Evolutionary conservation across 345 rosid genomes (phyloP), one percentile per base, ranked within the genome.

Genomic region (Camelina neglecta): DNA sequence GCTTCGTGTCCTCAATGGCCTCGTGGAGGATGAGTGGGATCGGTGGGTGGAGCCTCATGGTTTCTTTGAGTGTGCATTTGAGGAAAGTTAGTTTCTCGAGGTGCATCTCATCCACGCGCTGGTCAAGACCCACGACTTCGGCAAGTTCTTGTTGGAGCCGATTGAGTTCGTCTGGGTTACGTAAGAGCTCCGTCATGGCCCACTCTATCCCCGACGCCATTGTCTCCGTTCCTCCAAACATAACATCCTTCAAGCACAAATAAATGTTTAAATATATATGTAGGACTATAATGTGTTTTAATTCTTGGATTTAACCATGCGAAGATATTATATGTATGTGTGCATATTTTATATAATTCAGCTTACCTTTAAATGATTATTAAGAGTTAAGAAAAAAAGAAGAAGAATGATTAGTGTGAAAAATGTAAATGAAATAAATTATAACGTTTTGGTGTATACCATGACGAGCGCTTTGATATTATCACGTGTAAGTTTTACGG

Each of bases 221-320:
- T 4, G 98, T 93, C 75, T 91, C 97, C 0, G 98, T 93, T 69
- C 97, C 98, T 50, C 98, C 97, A 65, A 93, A 93, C 98, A 93
- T 93, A 53, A 91, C 97, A 65, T 93, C 98, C 98, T 74, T 60
- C 11, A 16, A 48, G 13, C 23, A 55, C 36, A 65, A 72, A 58
- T 12, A 57, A 38, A 60, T 50, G 6, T 1, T 11, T 9, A 11
- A 49, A 36, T 12, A 44, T 44, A 33, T 47, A 24, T 24, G 2
- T 24, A 1, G 10, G 21, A 44, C 44, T 29, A 58, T 29, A 59
- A 24, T 38, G 13, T 12, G 13, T 41, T 41, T 36, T 8, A 8
- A 36, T 36, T 8, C 9, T 36, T 36, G 50, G 15, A 45, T 4
- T 15, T n/a, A 47, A n/a, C 21, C 10, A 48, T 48, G 9, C 51